These are phyloP conservation scores for Aristolochia contorta DNA, from an alignment of 164 flowering plant species.

Conservation along the genomic window DNA sequence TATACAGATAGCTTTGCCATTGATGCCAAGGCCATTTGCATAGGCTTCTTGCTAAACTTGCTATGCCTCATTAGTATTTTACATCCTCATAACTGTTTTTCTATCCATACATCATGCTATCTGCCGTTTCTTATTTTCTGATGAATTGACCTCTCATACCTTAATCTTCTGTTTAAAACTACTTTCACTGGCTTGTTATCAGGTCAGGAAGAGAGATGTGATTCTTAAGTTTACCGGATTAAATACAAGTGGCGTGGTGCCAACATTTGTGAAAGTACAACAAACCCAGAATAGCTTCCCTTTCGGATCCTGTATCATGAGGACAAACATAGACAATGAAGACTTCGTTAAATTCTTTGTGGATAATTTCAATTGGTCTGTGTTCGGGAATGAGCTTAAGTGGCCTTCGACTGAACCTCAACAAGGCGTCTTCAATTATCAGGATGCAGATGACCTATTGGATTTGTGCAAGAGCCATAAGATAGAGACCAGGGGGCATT, in stretches of 20 bases:
- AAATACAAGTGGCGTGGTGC: conserved; percentile 20
- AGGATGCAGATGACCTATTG: conserved; percentile 79
- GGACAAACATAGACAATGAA: conserved; percentile 85
- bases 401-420: conserved; percentile 91
- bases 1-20: too few relatives aligned
- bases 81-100: too few relatives aligned
- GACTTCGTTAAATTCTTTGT: conserved; percentile 71
- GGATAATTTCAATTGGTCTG: conserved; percentile 85
- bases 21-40: too few relatives aligned
- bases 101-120: too few relatives aligned
- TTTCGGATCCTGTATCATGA: conserved; percentile 62
- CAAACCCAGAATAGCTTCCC: conserved; percentile 80
- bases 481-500: conserved; percentile 74
- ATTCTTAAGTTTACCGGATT: conserved; percentile 51
- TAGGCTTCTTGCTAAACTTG: too few relatives aligned
- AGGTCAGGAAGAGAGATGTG: conserved; percentile 93
- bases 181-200: conserved; percentile 8
- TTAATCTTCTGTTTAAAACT: neutral
- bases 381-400: conserved; percentile 88
- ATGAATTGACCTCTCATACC: neutral
- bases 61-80: too few relatives aligned
- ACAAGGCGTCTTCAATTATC: conserved; percentile 74
- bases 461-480: conserved; percentile 42
- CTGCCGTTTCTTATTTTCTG: neutral
- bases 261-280: conserved; percentile 45